Evolutionary conservation across 2,329 filamentous ascomycete genomes (phyloP).

Genomic region (Xylaria sp.): DNA sequence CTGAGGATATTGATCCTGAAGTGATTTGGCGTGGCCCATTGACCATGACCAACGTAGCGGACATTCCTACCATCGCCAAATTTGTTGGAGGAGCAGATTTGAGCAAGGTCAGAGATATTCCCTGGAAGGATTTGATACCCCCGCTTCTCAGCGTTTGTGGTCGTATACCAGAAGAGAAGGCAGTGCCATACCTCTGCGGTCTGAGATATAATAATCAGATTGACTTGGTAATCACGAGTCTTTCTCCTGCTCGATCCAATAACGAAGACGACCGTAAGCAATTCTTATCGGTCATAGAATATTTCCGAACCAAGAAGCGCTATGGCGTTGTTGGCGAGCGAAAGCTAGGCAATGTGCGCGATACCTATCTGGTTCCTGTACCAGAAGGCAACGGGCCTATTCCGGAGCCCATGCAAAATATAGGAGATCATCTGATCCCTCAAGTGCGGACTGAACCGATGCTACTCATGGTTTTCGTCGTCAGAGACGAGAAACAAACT

Average conservation of each 20-base stretch:
- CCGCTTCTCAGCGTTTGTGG: constrained; percentile 76
- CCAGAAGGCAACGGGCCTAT: constrained; percentile 75
- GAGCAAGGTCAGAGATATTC: constrained; percentile 56
- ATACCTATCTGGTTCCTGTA: constrained; percentile 91
- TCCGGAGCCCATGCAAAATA: constrained; percentile 87
- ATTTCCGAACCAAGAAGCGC: constrained; percentile 82
- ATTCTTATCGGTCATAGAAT: constrained; percentile 84
- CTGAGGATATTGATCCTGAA: constrained; percentile 76
- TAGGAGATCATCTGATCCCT: constrained; percentile 86
- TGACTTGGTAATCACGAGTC: constrained; percentile 82
- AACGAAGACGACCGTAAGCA: constrained; percentile 67
- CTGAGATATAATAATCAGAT: constrained; percentile 83
- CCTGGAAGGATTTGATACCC: constrained; percentile 82
- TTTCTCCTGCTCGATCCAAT: constrained; percentile 66
- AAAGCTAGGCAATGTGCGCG: constrained; percentile 78
- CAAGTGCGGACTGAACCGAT: constrained; percentile 76
- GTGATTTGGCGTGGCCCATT: constrained; percentile 82
- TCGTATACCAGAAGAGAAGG: constrained; percentile 82
- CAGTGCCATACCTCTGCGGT: constrained; percentile 90
- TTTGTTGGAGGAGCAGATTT: constrained; percentile 88
- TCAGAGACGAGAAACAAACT: constrained; percentile 67
- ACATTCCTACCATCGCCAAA: constrained; percentile 80
- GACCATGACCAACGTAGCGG: constrained; percentile 79
- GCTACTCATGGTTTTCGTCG: constrained; percentile 85
- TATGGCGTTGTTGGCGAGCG: constrained; percentile 90